Evolutionary conservation across 23 red algal species (phyloP), one percentile per base, ranked within the genome.

Genomic region (Agarophyton chilense): DNA sequence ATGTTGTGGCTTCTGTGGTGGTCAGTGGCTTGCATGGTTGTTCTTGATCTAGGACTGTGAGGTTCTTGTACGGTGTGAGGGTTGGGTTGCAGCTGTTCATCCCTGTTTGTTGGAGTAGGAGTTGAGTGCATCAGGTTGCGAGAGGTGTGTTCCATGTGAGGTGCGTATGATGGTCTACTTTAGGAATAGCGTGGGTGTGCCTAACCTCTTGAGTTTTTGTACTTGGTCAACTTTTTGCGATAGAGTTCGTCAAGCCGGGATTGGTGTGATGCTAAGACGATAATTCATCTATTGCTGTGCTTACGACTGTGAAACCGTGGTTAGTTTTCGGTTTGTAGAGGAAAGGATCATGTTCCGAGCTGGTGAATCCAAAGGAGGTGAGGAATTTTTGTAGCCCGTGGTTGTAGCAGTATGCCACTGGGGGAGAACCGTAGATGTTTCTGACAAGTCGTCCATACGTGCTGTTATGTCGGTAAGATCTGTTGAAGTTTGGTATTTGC

Each of bases 401-500:
- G 47, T n/a, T 52, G 52, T 35, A 80, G 76, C 11, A 32, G 4
- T 80, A 55, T 57, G 46, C 24, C 9, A 24, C 76, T 1, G 76
- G 52, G 13, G 47, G 2, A 56, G 49, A 41, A 28, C 76, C 76
- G 52, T 80, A 80, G 1, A 80, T 44, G 76, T 80, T 80, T 2
- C 50, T 25, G 0, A 22, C 14, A 21, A 57, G 76, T 2, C 11
- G 14, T 17, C 76, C 76, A 26, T n/a, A 41, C 28, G 1, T 52
- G 76, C 52, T 55, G 29, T 19, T 1, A 3, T 80, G 52, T 4
- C 25, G 11, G 32, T 32, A 35, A 1, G 21, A 34, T 2, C 2
- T 46, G 76, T 80, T 31, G 2, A 58, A 80, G 16, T 10, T 45
- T 36, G 3, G 45, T 7, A 42, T 45, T 16, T 80, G n/a, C 17